These are phyloP conservation scores for Pseudocercospora ulei DNA, from an alignment of 2,329 filamentous ascomycete genomes.

Conservation along the genomic window DNA sequence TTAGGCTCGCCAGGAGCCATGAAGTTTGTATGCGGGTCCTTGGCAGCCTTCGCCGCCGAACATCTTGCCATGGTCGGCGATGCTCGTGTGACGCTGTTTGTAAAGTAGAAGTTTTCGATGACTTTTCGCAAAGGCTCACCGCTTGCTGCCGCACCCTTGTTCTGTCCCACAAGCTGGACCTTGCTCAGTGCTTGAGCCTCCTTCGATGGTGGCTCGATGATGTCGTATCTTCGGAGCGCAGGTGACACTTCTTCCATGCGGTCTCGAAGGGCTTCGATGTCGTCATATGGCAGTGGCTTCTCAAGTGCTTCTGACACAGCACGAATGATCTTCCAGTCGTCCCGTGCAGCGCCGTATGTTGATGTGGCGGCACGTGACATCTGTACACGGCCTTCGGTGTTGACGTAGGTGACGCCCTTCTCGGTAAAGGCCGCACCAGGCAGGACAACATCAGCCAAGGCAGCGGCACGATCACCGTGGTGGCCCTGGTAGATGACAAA, in stretches of 20 bases:
- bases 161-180: constrained; percentile 90
- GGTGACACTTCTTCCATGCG: constrained; percentile 94
- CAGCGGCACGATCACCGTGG: constrained; percentile 86
- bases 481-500: constrained; percentile 98
- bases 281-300: constrained; percentile 79
- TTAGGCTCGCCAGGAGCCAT: constrained; percentile 42
- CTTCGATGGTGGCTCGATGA: constrained; percentile 62
- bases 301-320: constrained; percentile 86
- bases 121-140: constrained; percentile 69
- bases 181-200: constrained; percentile 64
- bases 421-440: constrained; percentile 94
- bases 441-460: constrained; percentile 86
- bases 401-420: constrained; percentile 91
- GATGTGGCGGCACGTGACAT: constrained; percentile 84
- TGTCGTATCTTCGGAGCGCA: constrained; percentile 77
- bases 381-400: constrained; percentile 94
- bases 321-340: constrained; percentile 98
- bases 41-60: constrained; percentile 73
- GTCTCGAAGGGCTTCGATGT: constrained; percentile 77
- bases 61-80: constrained; percentile 97
- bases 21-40: constrained; percentile 44
- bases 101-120: constrained; percentile 97
- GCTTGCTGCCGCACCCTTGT: constrained; percentile 71
- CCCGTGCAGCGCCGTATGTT: constrained; percentile 77
- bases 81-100: constrained; percentile 91